Conservation (phyloP, 495 filamentous ascomycete species). For the Penicillium lagena region DNA sequence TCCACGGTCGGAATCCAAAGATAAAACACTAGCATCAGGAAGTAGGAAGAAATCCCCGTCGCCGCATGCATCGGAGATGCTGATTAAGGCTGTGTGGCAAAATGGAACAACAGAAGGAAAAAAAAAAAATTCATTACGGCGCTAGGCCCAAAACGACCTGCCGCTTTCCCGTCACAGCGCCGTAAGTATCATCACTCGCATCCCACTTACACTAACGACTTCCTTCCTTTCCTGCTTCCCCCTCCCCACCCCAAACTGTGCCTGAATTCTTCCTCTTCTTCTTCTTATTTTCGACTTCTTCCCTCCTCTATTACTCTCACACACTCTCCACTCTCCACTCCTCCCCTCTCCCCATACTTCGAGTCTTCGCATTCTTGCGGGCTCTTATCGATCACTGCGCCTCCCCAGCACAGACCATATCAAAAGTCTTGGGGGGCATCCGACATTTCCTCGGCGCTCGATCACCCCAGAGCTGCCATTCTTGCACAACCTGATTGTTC, state of each 20-base stretch:
- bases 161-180: slow-evolving; percentile 7
- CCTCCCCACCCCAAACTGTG: slow-evolving; percentile 2
- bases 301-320: slow-evolving; percentile 10
- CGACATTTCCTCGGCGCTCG: slow-evolving; percentile 27
- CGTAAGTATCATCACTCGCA: slow-evolving; percentile 12
- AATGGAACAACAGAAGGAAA: neutral
- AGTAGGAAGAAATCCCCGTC: too few relatives aligned
- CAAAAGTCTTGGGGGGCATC: slow-evolving; percentile 7
- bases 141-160: slow-evolving; percentile 19
- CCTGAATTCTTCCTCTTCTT: slow-evolving; percentile 7
- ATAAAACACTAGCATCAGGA: too few relatives aligned
- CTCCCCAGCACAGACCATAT: slow-evolving; percentile 19
- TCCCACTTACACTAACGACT: too few relatives aligned
- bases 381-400: slow-evolving; percentile 2
- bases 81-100: too few relatives aligned
- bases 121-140: slow-evolving; percentile 4
- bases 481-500: slow-evolving; percentile 25
- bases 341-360: slow-evolving; percentile 1
- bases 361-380: slow-evolving; percentile 3
- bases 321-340: slow-evolving; percentile 10
- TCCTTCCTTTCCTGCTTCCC: neutral
- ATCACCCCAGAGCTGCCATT: slow-evolving; percentile 23
- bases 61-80: too few relatives aligned
- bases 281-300: slow-evolving; percentile 7
- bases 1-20: too few relatives aligned